These are phyloP conservation scores for Xylaria digitata DNA, from an alignment of 2,329 filamentous ascomycete species.

Conservation along the genomic window DNA sequence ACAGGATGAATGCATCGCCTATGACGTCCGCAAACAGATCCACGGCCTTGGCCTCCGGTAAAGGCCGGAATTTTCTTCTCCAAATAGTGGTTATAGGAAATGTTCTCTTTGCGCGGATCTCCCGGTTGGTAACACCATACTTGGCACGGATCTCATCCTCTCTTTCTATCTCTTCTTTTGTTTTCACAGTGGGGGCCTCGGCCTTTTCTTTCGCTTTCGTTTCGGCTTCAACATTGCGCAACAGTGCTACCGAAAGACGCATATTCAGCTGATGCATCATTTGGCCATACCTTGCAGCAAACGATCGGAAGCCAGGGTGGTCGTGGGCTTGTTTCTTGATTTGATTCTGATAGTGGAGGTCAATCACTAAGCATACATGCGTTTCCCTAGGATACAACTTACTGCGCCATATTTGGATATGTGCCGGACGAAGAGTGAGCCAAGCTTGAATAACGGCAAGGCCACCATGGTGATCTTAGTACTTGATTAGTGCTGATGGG, in stretches of 20 bases:
- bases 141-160: slow-evolving; percentile 63
- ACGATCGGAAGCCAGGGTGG: slow-evolving; percentile 68
- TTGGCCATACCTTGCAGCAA: slow-evolving; percentile 72
- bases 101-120: slow-evolving; percentile 43
- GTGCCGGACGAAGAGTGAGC: slow-evolving; percentile 71
- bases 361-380: slow-evolving; percentile 12
- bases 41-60: slow-evolving; percentile 74
- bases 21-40: slow-evolving; percentile 74
- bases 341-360: slow-evolving; percentile 62
- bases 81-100: slow-evolving; percentile 64
- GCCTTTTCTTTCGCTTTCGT: slow-evolving; percentile 70
- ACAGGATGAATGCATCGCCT: slow-evolving; percentile 71
- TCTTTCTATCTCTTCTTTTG: slow-evolving; percentile 68
- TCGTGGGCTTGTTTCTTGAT: slow-evolving; percentile 75
- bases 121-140: slow-evolving; percentile 53
- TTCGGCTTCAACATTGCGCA: slow-evolving; percentile 69
- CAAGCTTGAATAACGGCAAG: slow-evolving; percentile 75
- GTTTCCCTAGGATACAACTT: slow-evolving; percentile 48
- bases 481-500: slow-evolving; percentile 6
- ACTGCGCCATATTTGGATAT: slow-evolving; percentile 77
- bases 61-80: slow-evolving; percentile 69
- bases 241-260: slow-evolving; percentile 68
- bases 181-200: slow-evolving; percentile 73
- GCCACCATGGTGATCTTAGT: slow-evolving; percentile 69
- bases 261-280: slow-evolving; percentile 75